A percentile compares a stretch with the other conserved stretches of the same genome.
These are phyloP conservation scores for Naganishia kalamii DNA, from an alignment of 768 basidiomycete species.

Conservation along the genomic window DNA sequence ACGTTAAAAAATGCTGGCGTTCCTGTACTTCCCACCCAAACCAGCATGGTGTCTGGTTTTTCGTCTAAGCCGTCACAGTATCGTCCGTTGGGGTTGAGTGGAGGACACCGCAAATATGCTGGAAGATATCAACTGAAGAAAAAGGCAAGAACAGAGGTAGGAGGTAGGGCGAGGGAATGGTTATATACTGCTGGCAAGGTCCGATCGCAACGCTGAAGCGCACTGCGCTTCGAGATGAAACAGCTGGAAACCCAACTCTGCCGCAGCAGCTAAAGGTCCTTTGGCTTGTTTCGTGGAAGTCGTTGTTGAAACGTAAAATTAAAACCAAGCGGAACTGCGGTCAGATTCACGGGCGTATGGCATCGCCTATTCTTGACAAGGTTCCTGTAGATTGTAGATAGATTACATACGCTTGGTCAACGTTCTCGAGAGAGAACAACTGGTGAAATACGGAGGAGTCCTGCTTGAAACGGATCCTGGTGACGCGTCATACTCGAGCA, in stretches of 20 bases:
- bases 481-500: constrained; percentile 7
- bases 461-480: background rate
- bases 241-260: background rate
- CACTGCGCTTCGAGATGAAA: too few relatives aligned
- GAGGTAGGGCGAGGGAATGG: too few relatives aligned
- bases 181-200: too few relatives aligned
- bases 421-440: too few relatives aligned
- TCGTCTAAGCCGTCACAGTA: constrained; percentile 19
- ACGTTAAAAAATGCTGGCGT: constrained; percentile 14
- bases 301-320: too few relatives aligned
- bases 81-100: constrained; percentile 5
- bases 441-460: background rate
- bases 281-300: too few relatives aligned
- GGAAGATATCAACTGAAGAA: constrained; percentile 19
- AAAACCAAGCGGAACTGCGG: too few relatives aligned
- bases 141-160: background rate
- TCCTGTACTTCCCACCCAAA: constrained; percentile 15
- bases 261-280: background rate
- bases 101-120: constrained; percentile 16
- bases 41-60: constrained; percentile 16
- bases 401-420: too few relatives aligned
- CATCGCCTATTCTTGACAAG: too few relatives aligned
- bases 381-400: too few relatives aligned
- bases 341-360: too few relatives aligned
- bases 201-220: too few relatives aligned